Base-by-base conservation (phyloP, 73 alveolate genomes). In the Diophrys appendiculata region DNA sequence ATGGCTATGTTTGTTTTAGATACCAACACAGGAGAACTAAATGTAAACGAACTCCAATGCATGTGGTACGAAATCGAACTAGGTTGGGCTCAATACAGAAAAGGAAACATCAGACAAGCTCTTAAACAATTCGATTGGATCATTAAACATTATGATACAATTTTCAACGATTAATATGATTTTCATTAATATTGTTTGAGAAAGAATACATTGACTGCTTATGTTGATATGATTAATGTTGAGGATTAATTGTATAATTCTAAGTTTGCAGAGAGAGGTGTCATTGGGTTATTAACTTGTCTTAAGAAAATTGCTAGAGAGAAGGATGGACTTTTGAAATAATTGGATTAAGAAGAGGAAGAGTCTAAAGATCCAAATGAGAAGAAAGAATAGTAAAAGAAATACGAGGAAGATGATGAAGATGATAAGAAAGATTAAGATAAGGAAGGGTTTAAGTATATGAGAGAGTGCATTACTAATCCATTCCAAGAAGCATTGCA, bases 41-140 rank as follows among this genome's bases (percentile, higher is more conserved):
- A 95, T 86, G 91, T 87, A 69, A 83, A 90, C 76, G 96, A 94
- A 84, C 89, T 91, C 93, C 95, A 95, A 87, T 85, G 96, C 75
- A 90, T 95, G 97, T 95, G 99, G 99, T 95, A 65, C 76, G 96
- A 95, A 81, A 77, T 82, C 56, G 99, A 92, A 52, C 56, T 82
- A 5, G 99, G 97, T 34, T 54, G 73, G 68, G 80, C 97, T 24
- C 87, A 93, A 73, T 82, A 91, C 54, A 95, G 93, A 76, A 56
- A 84, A 72, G 95, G 95, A 23, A 86, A 92, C 78, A 73, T 81
- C 35, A 83, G 93, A 52, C 68, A 83, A 77, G 95, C 97, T 29
- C 91, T 93, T 43, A 90, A 91, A 73, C 84, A 76, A 93, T 95
- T 92, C 87, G 90, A 88, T 80, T 89, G 83, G 43, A 88, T 93